These are phyloP conservation scores for Leccinum imitatum DNA, from an alignment of 768 basidiomycete species.

Conservation along the genomic window DNA sequence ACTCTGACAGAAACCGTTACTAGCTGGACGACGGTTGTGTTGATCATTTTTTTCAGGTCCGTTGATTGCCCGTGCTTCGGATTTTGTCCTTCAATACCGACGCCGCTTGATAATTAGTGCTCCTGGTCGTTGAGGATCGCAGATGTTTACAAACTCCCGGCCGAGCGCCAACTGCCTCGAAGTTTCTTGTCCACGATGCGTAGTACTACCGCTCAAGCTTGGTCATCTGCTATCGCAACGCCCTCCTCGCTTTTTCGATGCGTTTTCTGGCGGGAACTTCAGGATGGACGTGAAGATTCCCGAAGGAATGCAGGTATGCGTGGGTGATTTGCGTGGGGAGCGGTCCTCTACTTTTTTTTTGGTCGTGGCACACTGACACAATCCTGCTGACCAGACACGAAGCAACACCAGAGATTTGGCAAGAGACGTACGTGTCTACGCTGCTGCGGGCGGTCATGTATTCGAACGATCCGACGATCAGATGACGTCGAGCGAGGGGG, in stretches of 20 bases:
- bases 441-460: slow-evolving; percentile 89
- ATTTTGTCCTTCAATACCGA: too few species aligned
- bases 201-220: too few species aligned
- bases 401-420: slow-evolving; percentile 91
- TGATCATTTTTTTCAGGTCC: too few species aligned
- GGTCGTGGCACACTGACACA: not conserved
- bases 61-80: too few species aligned
- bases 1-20: too few species aligned
- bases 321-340: slow-evolving; percentile 92
- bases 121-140: too few species aligned
- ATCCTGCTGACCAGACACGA: slow-evolving; percentile 56
- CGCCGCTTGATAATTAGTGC: too few species aligned
- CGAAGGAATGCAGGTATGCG: slow-evolving; percentile 92
- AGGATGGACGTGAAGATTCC: slow-evolving; percentile 98
- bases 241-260: slow-evolving; percentile 62
- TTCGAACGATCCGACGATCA: slow-evolving; percentile 96
- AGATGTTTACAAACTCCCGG: too few species aligned
- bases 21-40: too few species aligned
- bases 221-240: too few species aligned
- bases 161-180: too few species aligned
- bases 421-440: slow-evolving; percentile 95
- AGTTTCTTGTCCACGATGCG: too few species aligned
- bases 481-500: slow-evolving; percentile 84
- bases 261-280: slow-evolving; percentile 94
- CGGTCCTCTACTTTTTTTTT: slow-evolving; percentile 37